These are phyloP conservation scores for Aspergillus asperescens DNA, from an alignment of 495 filamentous ascomycete genomes.

Conservation along the genomic window DNA sequence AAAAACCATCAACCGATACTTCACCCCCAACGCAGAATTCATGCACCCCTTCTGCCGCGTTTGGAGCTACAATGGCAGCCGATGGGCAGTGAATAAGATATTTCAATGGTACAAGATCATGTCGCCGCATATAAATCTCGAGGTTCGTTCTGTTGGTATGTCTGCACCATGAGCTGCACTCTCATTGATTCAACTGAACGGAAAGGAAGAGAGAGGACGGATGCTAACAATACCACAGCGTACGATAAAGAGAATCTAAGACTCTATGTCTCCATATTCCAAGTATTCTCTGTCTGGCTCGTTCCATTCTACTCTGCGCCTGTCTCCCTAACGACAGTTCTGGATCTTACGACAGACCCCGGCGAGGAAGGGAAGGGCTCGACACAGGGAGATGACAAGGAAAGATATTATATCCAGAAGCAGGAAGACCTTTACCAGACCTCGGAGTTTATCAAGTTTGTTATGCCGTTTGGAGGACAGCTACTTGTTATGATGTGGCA, in stretches of 20 bases:
- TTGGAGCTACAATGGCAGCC: slow-evolving; percentile 50
- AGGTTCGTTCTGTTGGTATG: slow-evolving; percentile 62
- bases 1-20: slow-evolving; percentile 61
- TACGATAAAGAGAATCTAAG: slow-evolving; percentile 59
- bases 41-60: slow-evolving; percentile 77
- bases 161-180: background rate
- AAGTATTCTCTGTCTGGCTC: slow-evolving; percentile 72
- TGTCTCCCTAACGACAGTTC: slow-evolving; percentile 67
- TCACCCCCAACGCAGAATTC: slow-evolving; percentile 63
- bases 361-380: slow-evolving; percentile 13
- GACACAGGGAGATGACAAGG: slow-evolving; percentile 26
- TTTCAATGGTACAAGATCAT: slow-evolving; percentile 87
- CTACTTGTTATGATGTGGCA: slow-evolving; percentile 55
- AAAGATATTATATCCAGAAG: slow-evolving; percentile 60
- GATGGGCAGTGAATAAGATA: slow-evolving; percentile 59
- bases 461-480: slow-evolving; percentile 34
- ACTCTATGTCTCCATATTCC: slow-evolving; percentile 65
- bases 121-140: slow-evolving; percentile 64
- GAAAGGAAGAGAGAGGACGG: background rate
- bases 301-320: slow-evolving; percentile 65
- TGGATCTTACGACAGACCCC: slow-evolving; percentile 46
- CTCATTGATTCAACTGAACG: background rate
- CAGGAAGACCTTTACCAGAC: slow-evolving; percentile 84
- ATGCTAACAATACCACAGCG: slow-evolving; percentile 36
- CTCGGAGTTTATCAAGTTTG: slow-evolving; percentile 71